Base-by-base conservation (phyloP, 176 grass and related monocot species). In the Triticum dicoccoides region DNA sequence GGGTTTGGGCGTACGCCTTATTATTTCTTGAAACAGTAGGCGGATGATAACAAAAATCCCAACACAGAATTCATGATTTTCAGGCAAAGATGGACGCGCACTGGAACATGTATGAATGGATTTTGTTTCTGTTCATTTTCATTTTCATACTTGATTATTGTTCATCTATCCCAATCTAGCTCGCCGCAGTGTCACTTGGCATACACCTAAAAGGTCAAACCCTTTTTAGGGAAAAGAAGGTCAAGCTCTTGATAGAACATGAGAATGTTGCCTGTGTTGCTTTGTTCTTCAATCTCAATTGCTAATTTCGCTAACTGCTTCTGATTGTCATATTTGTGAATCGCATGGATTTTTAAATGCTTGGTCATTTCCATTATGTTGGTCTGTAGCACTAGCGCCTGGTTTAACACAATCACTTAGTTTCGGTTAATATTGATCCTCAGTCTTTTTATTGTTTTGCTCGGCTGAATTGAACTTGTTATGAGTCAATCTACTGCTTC, bases 401-500 rank as follows among this genome's bases (percentile, higher is more conserved):
- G 65, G 8, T 81, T 64, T 77, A 80, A 80, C 51, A 89, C 41
- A 17, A 8, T 59, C 62, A 69, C 47, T 61, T 82, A 25, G 32
- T 76, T 62, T 66, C 27, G 11, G 61, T 75, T 51, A 54, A 62
- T 58, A 17, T 38, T 38, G 45, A 80, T 47, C 69, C 39, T 81
- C 17, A 52, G 20, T 81, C 44, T 21, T 76, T 32, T 77, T 54
- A 49, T 75, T 21, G 10, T 67, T 59, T 74, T 47, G 4, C 29
- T 10, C 27, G 23, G 38, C 83, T 3, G 37, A 67, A 27, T 61
- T 82, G 62, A 61, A 27, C 44, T 47, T 30, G 20, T 52, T 45
- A 45, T 63, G 13, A 59, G 67, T 80, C 20, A 49, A 78, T 68
- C 11, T 82, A 14, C 25, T 13, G 13, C 35, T 70, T 86, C 63